phyloP scores from a whole-genome alignment of 129 eudicot species.

The Calendula officinalis region DNA sequence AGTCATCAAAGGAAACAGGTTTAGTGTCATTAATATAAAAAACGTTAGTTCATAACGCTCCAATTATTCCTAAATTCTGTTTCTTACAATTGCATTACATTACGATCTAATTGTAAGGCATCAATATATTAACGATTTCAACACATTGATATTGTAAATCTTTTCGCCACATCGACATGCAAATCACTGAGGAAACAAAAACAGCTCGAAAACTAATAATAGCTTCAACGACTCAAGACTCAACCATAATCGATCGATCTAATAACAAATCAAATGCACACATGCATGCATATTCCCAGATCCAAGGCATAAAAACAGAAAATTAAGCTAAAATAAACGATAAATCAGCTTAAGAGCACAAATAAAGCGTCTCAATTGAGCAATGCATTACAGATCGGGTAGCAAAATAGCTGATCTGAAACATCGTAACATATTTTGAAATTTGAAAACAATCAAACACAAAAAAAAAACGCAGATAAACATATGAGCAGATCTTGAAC shows the following conservation, averaged over 20 bases:
- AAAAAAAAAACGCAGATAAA: background rate
- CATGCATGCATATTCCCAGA: slow-evolving; percentile 12
- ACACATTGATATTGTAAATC: slow-evolving; percentile 3
- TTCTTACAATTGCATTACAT: background rate
- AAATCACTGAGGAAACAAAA: background rate
- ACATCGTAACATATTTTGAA: slow-evolving; percentile 7
- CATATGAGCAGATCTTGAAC: background rate
- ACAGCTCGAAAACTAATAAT: background rate
- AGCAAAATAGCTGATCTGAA: slow-evolving; percentile 3
- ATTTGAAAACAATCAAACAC: background rate
- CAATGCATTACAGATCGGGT: slow-evolving; percentile 20
- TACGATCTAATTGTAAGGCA: background rate
- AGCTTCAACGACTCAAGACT: slow-evolving; percentile 13
- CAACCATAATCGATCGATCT: slow-evolving; percentile 9
- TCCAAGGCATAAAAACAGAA: background rate
- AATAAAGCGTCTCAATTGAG: slow-evolving; percentile 3
- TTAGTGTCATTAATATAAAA: background rate
- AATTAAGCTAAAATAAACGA: slow-evolving; percentile 10
- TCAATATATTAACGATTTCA: background rate
- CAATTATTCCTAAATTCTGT: background rate
- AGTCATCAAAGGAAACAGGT: background rate
- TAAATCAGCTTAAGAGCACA: slow-evolving; percentile 1
- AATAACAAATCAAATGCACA: slow-evolving; percentile 12
- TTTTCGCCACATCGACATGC: slow-evolving; percentile 17
- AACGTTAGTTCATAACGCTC: background rate